Percentiles rank a stretch among this genome's conserved stretches.
phyloP scores from a whole-genome alignment of 306 rosid genomes.

The Sphenostylis stenocarpa region DNA sequence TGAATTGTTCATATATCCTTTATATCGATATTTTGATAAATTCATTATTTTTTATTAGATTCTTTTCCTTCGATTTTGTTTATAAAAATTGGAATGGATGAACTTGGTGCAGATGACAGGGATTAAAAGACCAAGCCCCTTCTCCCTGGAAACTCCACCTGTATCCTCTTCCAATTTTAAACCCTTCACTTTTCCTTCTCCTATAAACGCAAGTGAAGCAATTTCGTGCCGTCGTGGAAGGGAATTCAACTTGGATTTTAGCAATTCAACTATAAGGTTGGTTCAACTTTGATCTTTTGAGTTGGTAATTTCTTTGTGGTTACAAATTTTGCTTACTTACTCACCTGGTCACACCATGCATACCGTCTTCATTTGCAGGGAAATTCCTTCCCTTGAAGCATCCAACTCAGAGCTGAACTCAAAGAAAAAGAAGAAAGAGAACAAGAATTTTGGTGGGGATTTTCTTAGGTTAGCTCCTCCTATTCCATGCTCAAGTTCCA shows the following conservation, averaged over 20 bases:
- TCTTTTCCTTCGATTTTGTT: background rate
- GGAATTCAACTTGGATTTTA: background rate
- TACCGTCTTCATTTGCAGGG: background rate
- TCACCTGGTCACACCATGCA: background rate
- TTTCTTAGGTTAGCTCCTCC: background rate
- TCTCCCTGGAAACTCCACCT: background rate
- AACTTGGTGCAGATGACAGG: background rate
- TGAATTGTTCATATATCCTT: background rate
- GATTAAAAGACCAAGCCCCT: background rate
- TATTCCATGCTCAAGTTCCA: background rate
- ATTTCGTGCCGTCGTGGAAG: background rate
- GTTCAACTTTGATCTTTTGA: background rate
- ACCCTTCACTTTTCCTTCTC: background rate
- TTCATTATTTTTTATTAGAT: background rate
- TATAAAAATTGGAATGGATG: background rate
- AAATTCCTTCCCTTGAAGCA: background rate
- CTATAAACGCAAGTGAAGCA: background rate
- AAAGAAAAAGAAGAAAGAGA: background rate
- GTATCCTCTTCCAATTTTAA: background rate
- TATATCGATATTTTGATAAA: background rate
- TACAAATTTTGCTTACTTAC: background rate
- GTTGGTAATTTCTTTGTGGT: background rate
- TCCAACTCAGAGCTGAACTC: background rate
- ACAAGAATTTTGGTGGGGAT: background rate
- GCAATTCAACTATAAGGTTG: conserved; percentile 3